Evolutionary conservation across 805 yeast species (phyloP).

Genomic region (Sugiyamaella qingdaonensis): DNA sequence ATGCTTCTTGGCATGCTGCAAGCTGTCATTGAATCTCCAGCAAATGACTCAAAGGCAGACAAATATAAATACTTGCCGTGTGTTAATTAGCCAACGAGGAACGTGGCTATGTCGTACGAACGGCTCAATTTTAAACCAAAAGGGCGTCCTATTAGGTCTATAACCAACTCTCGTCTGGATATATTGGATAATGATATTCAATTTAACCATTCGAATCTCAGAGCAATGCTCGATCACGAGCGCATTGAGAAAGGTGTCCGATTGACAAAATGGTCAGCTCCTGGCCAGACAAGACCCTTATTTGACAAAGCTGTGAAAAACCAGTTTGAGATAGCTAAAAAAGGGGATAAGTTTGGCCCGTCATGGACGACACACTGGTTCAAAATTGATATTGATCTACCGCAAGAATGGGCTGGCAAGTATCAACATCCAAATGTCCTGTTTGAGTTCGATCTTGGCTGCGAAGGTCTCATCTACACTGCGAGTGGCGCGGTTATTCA

Average conservation of each 20-base stretch:
- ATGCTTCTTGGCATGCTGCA: neutral
- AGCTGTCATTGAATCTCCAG: neutral
- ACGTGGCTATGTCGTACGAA: slow-evolving; percentile 29
- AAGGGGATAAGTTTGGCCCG: slow-evolving; percentile 83
- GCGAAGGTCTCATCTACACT: slow-evolving; percentile 82
- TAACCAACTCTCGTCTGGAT: slow-evolving; percentile 39
- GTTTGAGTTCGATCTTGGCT: slow-evolving; percentile 79
- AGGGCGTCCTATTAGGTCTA: neutral
- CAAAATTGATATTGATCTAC: slow-evolving; percentile 60
- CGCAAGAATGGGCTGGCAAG: slow-evolving; percentile 41
- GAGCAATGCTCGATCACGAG: slow-evolving; percentile 65
- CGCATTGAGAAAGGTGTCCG: slow-evolving; percentile 51
- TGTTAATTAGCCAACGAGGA: neutral
- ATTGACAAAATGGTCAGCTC: slow-evolving; percentile 64
- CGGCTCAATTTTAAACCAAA: slow-evolving; percentile 32
- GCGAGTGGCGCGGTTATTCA: slow-evolving; percentile 55
- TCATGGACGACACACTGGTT: slow-evolving; percentile 98
- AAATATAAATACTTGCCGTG: neutral
- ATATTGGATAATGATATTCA: slow-evolving; percentile 68
- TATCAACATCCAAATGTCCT: slow-evolving; percentile 52
- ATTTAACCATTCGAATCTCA: slow-evolving; percentile 63
- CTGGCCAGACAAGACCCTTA: slow-evolving; percentile 59
- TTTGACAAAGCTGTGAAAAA: slow-evolving; percentile 44
- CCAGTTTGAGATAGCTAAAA: slow-evolving; percentile 35
- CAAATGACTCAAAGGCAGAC: too few relatives aligned